phyloP scores from a whole-genome alignment of 2,329 filamentous ascomycete genomes.

The Calonectria hawksworthii region DNA sequence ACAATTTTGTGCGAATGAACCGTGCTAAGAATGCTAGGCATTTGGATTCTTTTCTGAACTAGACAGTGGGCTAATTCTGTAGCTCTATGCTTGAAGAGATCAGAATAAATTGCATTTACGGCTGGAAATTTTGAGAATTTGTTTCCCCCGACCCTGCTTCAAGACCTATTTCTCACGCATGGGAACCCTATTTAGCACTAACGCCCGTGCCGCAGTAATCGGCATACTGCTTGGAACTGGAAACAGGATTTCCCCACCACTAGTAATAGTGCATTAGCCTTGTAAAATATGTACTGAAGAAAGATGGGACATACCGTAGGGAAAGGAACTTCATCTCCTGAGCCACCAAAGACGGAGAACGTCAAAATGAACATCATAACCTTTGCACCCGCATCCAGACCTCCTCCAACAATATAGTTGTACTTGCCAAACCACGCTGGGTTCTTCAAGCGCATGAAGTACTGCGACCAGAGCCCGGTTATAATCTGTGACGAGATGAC shows the following conservation, averaged over 20 bases:
- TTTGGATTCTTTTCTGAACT: conserved; percentile 19
- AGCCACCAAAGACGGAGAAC: conserved; percentile 36
- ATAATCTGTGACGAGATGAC: not conserved
- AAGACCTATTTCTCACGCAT: too few relatives aligned
- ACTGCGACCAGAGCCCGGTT: not conserved
- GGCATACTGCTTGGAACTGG: not conserved
- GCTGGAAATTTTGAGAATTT: not conserved
- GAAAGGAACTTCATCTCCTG: conserved; percentile 32
- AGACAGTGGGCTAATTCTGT: not conserved
- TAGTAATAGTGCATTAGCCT: not conserved
- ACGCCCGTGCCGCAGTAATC: conserved; percentile 1
- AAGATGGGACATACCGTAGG: conserved; percentile 4
- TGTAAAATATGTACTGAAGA: not conserved
- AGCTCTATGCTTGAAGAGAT: not conserved
- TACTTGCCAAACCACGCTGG: conserved; percentile 25
- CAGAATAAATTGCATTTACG: not conserved
- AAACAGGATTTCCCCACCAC: not conserved
- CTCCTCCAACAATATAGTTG: conserved; percentile 29
- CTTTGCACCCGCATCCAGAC: conserved; percentile 38
- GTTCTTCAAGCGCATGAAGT: not conserved
- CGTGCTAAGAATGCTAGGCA: not conserved
- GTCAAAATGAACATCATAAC: conserved; percentile 41
- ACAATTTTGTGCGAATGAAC: not conserved
- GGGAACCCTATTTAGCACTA: not conserved
- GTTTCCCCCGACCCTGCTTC: not conserved